These are phyloP conservation scores for Metschnikowia anglica DNA, from an alignment of 805 yeast species.

Conservation along the genomic window DNA sequence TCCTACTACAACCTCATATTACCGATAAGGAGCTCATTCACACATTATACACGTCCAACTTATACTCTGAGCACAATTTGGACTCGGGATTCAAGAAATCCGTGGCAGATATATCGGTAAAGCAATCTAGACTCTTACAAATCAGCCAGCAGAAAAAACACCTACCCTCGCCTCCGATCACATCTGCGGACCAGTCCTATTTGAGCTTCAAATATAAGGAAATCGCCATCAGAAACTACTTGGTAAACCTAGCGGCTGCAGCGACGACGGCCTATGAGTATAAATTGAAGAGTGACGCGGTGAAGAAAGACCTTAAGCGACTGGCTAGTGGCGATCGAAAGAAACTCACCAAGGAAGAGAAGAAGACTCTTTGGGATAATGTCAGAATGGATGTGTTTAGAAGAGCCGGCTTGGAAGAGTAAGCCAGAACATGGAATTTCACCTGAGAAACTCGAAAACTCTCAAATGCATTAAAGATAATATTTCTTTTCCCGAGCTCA, in stretches of 20 bases:
- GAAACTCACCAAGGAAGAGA: slow-evolving; percentile 41
- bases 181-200: slow-evolving; percentile 30
- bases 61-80: slow-evolving; percentile 50
- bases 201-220: slow-evolving; percentile 41
- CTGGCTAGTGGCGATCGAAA: slow-evolving; percentile 22
- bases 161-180: slow-evolving; percentile 28
- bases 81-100: slow-evolving; percentile 44
- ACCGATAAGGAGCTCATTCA: slow-evolving; percentile 44
- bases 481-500: too few relatives aligned
- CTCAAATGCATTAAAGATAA: too few relatives aligned
- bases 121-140: slow-evolving; percentile 45
- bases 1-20: slow-evolving; percentile 40
- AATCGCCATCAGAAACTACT: slow-evolving; percentile 49
- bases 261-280: slow-evolving; percentile 54
- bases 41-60: slow-evolving; percentile 39
- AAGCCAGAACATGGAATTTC: not conserved
- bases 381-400: slow-evolving; percentile 52
- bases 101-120: slow-evolving; percentile 51
- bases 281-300: slow-evolving; percentile 37
- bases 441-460: too few relatives aligned
- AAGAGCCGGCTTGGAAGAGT: slow-evolving; percentile 44
- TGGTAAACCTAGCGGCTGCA: slow-evolving; percentile 54
- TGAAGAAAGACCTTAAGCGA: slow-evolving; percentile 29
- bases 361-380: slow-evolving; percentile 47
- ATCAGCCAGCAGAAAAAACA: slow-evolving; percentile 29